phyloP scores from a whole-genome alignment of 768 basidiomycete genomes.

The Amanita pseudoporphyria region DNA sequence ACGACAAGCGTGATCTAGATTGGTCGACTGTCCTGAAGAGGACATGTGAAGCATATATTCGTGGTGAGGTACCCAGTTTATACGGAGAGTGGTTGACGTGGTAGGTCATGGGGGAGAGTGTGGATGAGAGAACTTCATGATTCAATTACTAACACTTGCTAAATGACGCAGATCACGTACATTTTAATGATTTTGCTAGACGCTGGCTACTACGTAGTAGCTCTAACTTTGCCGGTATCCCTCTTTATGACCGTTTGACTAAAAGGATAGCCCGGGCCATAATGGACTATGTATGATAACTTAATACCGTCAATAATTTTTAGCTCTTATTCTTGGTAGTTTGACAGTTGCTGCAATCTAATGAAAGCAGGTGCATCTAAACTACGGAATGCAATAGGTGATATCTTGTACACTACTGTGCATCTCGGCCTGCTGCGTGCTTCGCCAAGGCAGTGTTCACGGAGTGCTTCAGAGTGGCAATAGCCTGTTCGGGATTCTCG shows the following conservation, averaged over 20 bases:
- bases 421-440: constrained; percentile 6
- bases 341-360: neutral
- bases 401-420: neutral
- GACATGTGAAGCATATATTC: constrained; percentile 87
- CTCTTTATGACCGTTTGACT: neutral
- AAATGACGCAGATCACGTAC: neutral
- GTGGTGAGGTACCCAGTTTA: constrained; percentile 90
- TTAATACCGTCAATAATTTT: neutral
- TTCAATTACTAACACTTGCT: neutral
- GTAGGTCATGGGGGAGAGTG: constrained; percentile 16
- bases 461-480: constrained; percentile 55
- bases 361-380: neutral
- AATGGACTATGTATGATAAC: neutral
- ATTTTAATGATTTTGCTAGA: neutral
- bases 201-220: neutral
- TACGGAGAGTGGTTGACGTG: constrained; percentile 77
- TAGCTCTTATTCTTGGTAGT: neutral
- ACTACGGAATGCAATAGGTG: neutral
- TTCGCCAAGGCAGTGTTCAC: constrained; percentile 61
- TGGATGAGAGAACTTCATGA: neutral
- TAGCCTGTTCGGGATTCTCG: constrained; percentile 69
- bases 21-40: constrained; percentile 95
- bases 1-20: constrained; percentile 74
- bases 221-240: neutral
- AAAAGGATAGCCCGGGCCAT: neutral